Conservation (phyloP, 2,329 filamentous ascomycete genomes). For the Colletotrichum endophyticum region DNA sequence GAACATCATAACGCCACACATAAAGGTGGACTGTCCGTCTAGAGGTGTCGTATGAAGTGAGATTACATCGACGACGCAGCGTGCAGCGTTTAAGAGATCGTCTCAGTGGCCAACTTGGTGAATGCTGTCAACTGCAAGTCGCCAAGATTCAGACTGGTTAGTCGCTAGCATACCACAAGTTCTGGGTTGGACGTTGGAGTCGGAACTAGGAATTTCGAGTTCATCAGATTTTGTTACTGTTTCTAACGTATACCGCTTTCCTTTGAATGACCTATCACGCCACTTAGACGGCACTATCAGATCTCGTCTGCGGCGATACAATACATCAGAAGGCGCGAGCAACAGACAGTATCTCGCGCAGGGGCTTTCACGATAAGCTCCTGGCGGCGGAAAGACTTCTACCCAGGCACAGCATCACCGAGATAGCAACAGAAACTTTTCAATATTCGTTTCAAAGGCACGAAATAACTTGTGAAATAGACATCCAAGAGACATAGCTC, state of each 20-base stretch:
- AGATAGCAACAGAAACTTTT: not conserved
- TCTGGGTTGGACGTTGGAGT: not conserved
- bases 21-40: not conserved
- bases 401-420: not conserved
- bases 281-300: not conserved
- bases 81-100: not conserved
- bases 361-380: not conserved
- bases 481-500: not conserved
- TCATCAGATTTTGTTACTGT: not conserved
- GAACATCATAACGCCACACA: not conserved
- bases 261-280: not conserved
- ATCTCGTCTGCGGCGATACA: not conserved
- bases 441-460: not conserved
- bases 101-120: not conserved
- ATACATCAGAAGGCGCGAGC: not conserved
- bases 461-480: not conserved
- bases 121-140: not conserved
- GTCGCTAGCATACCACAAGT: not conserved
- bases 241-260: not conserved
- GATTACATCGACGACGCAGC: not conserved
- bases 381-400: not conserved
- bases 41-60: not conserved
- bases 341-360: not conserved
- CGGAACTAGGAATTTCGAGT: not conserved
- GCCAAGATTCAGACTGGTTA: not conserved